phyloP scores from a whole-genome alignment of 768 basidiomycete species.

The Solioccasus polychromus region DNA sequence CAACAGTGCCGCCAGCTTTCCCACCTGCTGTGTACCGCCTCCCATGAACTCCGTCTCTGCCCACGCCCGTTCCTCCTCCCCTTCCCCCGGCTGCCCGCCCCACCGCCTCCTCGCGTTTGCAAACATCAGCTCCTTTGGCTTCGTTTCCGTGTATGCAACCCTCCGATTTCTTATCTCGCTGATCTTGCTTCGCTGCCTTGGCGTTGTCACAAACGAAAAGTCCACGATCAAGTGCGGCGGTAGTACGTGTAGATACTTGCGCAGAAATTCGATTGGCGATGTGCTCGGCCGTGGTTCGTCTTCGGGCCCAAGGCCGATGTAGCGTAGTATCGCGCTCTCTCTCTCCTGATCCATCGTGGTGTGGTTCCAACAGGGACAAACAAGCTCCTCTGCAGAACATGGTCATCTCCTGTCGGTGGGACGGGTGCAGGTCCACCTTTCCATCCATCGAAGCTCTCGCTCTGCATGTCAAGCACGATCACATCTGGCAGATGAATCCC shows the following conservation, averaged over 20 bases:
- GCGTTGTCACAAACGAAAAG: constrained; percentile 45
- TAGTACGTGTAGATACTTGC: constrained; percentile 53
- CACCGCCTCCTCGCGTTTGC: constrained; percentile 52
- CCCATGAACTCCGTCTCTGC: constrained; percentile 62
- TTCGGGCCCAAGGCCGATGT: constrained; percentile 56
- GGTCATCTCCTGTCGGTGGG: constrained; percentile 47
- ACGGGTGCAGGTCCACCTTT: constrained; percentile 49
- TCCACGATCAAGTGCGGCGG: constrained; percentile 58
- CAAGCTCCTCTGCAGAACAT: constrained; percentile 8
- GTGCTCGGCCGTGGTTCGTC: constrained; percentile 58
- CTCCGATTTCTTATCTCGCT: constrained; percentile 71
- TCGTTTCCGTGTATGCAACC: constrained; percentile 53
- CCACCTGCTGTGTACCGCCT: constrained; percentile 51
- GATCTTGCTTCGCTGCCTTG: constrained; percentile 64
- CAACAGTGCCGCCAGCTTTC: constrained; percentile 64
- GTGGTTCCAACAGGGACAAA: constrained; percentile 19
- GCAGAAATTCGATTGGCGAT: constrained; percentile 63
- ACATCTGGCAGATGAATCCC: constrained; percentile 44
- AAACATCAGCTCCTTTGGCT: constrained; percentile 56
- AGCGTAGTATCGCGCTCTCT: constrained; percentile 36
- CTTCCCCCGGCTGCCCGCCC: constrained; percentile 56
- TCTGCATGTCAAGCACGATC: constrained; percentile 46
- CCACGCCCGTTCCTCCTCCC: constrained; percentile 73
- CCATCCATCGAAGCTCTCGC: constrained; percentile 36
- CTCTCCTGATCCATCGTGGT: constrained; percentile 3